Evolutionary conservation across 108 stramenopile species (phyloP).

Genomic region (Cylindrotheca closterium): DNA sequence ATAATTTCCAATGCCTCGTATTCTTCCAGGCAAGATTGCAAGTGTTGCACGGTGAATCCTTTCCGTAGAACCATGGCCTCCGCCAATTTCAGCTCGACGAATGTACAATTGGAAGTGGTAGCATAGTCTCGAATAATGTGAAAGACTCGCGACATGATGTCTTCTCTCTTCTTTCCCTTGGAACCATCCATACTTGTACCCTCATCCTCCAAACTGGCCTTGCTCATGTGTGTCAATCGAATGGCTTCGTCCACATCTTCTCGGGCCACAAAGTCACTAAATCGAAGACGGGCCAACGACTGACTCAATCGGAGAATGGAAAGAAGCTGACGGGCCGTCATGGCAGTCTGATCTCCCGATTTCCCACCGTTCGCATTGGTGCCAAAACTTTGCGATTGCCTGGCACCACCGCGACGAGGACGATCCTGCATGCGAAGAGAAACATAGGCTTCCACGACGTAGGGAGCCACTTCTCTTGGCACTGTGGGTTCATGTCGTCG

Average conservation of each 20-base stretch:
- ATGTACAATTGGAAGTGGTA: conserved; percentile 36
- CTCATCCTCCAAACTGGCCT: conserved; percentile 63
- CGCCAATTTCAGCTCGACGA: conserved; percentile 56
- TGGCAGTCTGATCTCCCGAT: conserved; percentile 87
- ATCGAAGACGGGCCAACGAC: conserved; percentile 94
- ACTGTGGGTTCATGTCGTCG: conserved; percentile 89
- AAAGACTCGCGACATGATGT: conserved; percentile 78
- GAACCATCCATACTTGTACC: conserved; percentile 18
- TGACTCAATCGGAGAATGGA: conserved; percentile 95
- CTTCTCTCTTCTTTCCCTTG: conserved; percentile 21
- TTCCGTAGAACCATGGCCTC: conserved; percentile 88
- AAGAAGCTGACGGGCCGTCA: conserved; percentile 97
- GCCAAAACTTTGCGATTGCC: too few relatives aligned
- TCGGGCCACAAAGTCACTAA: conserved; percentile 88
- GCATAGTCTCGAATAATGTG: conserved; percentile 77
- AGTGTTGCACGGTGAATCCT: conserved; percentile 85
- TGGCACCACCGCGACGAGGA: conserved; percentile 42
- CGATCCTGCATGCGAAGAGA: conserved; percentile 78
- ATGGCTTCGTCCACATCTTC: conserved; percentile 99
- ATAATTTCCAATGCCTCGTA: conserved; percentile 82
- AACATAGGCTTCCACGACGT: conserved; percentile 98
- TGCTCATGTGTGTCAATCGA: conserved; percentile 91
- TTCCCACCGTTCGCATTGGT: conserved; percentile 19
- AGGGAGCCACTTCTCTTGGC: conserved; percentile 89
- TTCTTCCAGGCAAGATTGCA: conserved; percentile 79